Evolutionary conservation across 805 yeast genomes (phyloP), one percentile per base, ranked within the genome.

Genomic region (Ogataea ramenticola): DNA sequence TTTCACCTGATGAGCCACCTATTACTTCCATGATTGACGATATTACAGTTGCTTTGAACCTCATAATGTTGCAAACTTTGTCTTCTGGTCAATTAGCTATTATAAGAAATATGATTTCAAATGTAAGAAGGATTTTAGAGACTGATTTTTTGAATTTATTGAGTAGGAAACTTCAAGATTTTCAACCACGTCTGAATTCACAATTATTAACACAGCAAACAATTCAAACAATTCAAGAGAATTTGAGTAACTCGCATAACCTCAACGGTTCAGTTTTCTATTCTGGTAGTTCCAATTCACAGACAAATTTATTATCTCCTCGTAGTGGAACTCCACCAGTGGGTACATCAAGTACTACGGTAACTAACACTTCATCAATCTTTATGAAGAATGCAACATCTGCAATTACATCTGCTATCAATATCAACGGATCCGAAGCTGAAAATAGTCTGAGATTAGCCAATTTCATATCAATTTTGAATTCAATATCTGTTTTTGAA

Each of bases 1-100:
- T 58, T 4, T 57, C 68, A 30, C 78, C 81, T 2, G 80, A 76
- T 35, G 80, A 74, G 27, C 69, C 81, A 5, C 91, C 90, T 2
- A 77, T 84, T 4, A 79, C 95, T 0, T 87, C 97, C 0, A 80
- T 87, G 20, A 79, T 90, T 21, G 99, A 93, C 54, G 99, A 93
- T 58, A 66, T 86, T 30, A 75, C 87, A 24, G 70, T 88, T 52
- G 78, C 89, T 9, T 65, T 90, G 38, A 84, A 86, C 54, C 77
- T 80, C 32, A 72, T 85, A 16, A 60, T 89, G 31, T 66, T 79
- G 21, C 83, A 82, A 46, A 70, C 80, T 1, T 67, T 89, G 12
- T 82, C 85, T 38, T 76, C 95, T 0, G 95, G 95, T 0, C 84
- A 86, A 47, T 65, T 66, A 43, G 55, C 70, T 7, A 68, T 81